A percentile compares a stretch with the other conserved stretches of the same genome.
These are phyloP conservation scores for Saururus chinensis DNA, from an alignment of 164 flowering plant genomes.

Conservation along the genomic window DNA sequence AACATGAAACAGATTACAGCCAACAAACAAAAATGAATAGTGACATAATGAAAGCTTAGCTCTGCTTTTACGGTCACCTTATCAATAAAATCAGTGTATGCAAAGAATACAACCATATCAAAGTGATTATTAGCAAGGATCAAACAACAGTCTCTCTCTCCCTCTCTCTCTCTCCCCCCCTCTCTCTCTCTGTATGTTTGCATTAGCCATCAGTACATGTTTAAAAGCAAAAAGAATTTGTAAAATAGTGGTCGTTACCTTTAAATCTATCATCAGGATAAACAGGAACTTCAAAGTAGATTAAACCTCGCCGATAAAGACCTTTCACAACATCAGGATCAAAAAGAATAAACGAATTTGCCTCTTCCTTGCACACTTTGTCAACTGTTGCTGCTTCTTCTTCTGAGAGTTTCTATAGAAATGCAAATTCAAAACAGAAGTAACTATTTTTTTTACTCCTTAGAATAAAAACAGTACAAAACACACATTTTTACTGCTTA, in stretches of 20 bases:
- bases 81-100: too few species aligned
- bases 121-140: too few species aligned
- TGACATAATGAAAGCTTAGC: too few species aligned
- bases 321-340: slow-evolving; percentile 79
- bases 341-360: slow-evolving; percentile 79
- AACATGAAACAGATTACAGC: not conserved
- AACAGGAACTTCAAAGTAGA: slow-evolving; percentile 95
- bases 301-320: slow-evolving; percentile 69
- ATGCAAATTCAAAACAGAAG: not conserved
- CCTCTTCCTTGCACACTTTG: slow-evolving; percentile 97
- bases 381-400: slow-evolving; percentile 94
- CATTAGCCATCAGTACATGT: not conserved
- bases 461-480: not conserved
- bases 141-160: too few species aligned
- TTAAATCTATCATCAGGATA: slow-evolving; percentile 93
- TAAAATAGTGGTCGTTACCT: slow-evolving; percentile 33
- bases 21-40: too few species aligned
- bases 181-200: too few species aligned
- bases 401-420: slow-evolving; percentile 79
- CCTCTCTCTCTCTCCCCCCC: too few species aligned
- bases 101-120: too few species aligned
- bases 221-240: too few species aligned
- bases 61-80: too few species aligned
- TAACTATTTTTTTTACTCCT: not conserved
- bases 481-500: not conserved